Conservation (phyloP, 805 yeast genomes). For the Schwanniomyces vanrijiae region DNA sequence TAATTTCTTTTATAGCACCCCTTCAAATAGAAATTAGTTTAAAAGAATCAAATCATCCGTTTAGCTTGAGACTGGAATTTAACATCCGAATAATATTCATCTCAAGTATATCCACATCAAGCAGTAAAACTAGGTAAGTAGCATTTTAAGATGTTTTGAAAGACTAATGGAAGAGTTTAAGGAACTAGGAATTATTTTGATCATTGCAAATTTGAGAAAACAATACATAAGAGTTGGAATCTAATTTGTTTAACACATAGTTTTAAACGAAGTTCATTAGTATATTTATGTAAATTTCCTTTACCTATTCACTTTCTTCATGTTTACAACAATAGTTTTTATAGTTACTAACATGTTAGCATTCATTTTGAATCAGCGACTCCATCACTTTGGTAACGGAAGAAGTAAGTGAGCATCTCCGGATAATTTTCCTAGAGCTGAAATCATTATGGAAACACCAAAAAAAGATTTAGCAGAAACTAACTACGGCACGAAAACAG, state of each 20-base stretch:
- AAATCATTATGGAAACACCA: neutral
- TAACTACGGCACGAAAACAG: constrained; percentile 41
- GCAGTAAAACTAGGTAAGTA: neutral
- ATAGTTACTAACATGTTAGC: neutral
- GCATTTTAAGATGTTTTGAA: neutral
- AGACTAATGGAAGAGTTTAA: neutral
- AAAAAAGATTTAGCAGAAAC: constrained; percentile 5
- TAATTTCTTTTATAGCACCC: neutral
- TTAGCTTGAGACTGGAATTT: neutral
- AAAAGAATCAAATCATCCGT: neutral
- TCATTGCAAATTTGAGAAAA: too few species aligned
- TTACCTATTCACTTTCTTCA: neutral
- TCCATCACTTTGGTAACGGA: neutral
- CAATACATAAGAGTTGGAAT: too few species aligned
- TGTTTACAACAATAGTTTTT: neutral
- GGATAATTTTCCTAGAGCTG: neutral
- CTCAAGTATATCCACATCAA: neutral
- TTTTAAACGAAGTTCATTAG: neutral
- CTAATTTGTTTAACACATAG: too few species aligned
- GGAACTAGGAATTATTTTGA: too few species aligned
- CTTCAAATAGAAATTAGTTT: neutral
- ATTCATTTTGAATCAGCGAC: neutral
- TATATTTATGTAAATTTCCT: neutral
- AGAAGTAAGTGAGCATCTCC: neutral
- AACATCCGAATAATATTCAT: too few species aligned